Conservation (phyloP, 129 eudicot genomes). For the Chrysanthemum makinoi region DNA sequence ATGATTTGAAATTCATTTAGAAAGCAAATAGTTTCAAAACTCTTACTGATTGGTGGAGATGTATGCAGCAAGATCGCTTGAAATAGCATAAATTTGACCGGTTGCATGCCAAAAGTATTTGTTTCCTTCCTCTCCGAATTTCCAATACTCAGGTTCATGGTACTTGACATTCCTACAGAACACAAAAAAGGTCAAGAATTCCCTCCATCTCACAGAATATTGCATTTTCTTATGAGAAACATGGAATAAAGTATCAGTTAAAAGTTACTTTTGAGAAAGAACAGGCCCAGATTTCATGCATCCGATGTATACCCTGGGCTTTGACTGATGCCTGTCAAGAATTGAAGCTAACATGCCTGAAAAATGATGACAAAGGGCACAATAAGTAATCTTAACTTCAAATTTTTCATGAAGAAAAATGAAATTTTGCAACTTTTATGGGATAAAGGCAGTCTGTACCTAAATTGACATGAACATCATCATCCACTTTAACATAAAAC, state of each 20-base stretch:
- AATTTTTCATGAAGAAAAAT: neutral
- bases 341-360: slow-evolving; percentile 59
- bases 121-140: slow-evolving; percentile 70
- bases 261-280: slow-evolving; percentile 53
- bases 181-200: slow-evolving; percentile 5
- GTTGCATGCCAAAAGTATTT: slow-evolving; percentile 74
- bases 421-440: slow-evolving; percentile 2
- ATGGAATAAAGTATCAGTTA: neutral
- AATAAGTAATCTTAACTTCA: neutral
- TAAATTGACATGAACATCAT: slow-evolving; percentile 74
- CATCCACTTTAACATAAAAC: slow-evolving; percentile 69
- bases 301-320: slow-evolving; percentile 60
- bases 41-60: slow-evolving; percentile 56
- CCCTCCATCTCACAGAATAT: neutral
- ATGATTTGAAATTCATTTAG: slow-evolving; percentile 4
- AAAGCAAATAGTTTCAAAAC: neutral
- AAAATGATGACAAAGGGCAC: slow-evolving; percentile 14
- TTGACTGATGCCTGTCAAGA: slow-evolving; percentile 51
- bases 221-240: neutral
- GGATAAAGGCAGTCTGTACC: slow-evolving; percentile 17
- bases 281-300: slow-evolving; percentile 79
- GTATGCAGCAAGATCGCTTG: slow-evolving; percentile 59
- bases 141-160: slow-evolving; percentile 73
- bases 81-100: slow-evolving; percentile 66
- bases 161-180: slow-evolving; percentile 52